Evolutionary conservation across 345 rosid species (phyloP), one percentile per base, ranked within the genome.

Genomic region (Melaleuca quinquenervia): DNA sequence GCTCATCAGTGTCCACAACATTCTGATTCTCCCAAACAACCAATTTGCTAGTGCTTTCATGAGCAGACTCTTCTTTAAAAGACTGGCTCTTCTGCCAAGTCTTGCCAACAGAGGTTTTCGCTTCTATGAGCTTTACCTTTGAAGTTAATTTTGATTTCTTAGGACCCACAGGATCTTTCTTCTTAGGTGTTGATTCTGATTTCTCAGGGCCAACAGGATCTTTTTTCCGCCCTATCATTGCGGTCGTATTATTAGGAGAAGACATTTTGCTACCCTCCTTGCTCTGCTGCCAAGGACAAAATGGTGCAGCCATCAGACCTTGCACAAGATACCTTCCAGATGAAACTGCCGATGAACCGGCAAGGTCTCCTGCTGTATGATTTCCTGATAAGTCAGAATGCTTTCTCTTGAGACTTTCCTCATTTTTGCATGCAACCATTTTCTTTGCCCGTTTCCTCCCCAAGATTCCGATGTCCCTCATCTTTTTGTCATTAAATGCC

Each of bases 221-320:
- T 32, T 62, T 82, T 89, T 86, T 90, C 90, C 83, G 91, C 10
- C 91, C 89, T 58, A 88, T 90, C n/a, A 64, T 92, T 88, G 84
- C 90, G 82, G 84, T 80, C 27, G 78, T 32, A 82, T 24, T 88
- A 86, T 82, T 85, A 82, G 64, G 53, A 58, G 83, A 55, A 22
- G 87, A 85, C 50, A 84, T 85, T 85, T 88, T 87, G 58, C 60
- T 45, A 48, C 82, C 64, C 70, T 16, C 48, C 58, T 56, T 84
- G 50, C 76, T 86, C 84, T 88, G 88, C 58, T 64, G 60, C 62
- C 82, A n/a, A 32, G 90, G 87, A 85, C 89, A 82, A 86, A 41
- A 56, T 56, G 82, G 51, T 26, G 88, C 74, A 85, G 93, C 90
- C 85, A 85, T 84, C 41, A 92, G 87, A 88, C 92, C 92, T 18